phyloP scores from a whole-genome alignment of 2,329 filamentous ascomycete genomes.

The Trichoderma sp. region DNA sequence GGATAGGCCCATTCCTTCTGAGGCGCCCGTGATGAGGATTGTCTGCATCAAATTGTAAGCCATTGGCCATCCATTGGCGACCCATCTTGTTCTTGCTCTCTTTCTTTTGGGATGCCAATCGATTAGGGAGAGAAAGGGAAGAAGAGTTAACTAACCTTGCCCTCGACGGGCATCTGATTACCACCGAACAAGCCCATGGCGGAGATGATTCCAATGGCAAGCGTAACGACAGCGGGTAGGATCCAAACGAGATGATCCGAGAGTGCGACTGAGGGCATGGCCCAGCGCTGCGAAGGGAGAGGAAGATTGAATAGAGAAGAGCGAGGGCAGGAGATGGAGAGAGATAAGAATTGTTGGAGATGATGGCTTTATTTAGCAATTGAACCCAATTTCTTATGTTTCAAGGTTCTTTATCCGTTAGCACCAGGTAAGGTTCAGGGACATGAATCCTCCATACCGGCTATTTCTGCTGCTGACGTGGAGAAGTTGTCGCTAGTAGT shows the following conservation, averaged over 20 bases:
- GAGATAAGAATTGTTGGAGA: background rate
- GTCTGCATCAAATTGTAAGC: constrained; percentile 54
- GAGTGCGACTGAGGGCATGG: constrained; percentile 18
- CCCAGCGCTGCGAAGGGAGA: background rate
- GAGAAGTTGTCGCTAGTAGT: background rate
- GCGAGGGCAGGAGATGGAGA: background rate
- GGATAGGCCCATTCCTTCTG: constrained; percentile 84
- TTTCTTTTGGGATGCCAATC: background rate
- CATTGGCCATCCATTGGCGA: background rate
- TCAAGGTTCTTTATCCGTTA: background rate
- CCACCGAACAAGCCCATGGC: constrained; percentile 66
- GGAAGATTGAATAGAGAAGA: background rate
- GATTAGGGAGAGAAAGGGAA: too few relatives aligned
- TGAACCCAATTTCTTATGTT: background rate
- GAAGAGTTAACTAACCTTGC: constrained; percentile 57
- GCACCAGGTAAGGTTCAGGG: background rate
- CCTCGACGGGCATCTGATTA: constrained; percentile 82
- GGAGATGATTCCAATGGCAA: constrained; percentile 32
- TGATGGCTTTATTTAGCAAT: background rate
- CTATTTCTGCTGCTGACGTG: background rate
- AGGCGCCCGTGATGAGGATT: constrained; percentile 83
- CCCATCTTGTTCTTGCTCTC: background rate
- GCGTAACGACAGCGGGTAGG: constrained; percentile 33
- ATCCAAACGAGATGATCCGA: constrained; percentile 24
- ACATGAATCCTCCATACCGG: background rate